Conservation (phyloP, 2,329 filamentous ascomycete species). For the Microsporum canis region DNA sequence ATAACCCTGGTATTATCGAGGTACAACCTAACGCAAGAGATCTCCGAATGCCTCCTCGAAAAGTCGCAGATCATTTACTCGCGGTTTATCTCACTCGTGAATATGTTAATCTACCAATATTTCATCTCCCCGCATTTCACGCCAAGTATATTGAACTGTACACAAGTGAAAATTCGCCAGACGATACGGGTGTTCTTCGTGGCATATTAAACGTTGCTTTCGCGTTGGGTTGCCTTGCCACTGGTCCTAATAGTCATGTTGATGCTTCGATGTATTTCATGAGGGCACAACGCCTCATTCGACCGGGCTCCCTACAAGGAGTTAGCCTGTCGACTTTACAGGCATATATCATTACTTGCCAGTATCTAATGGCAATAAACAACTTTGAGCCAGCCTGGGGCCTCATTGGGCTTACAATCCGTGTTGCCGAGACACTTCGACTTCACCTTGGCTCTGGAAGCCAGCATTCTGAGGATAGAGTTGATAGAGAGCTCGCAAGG, state of each 20-base stretch:
- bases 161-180: neutral
- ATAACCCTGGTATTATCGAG: constrained; percentile 4
- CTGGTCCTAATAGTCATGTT: constrained; percentile 5
- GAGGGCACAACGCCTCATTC: constrained; percentile 15
- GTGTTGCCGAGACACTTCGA: constrained; percentile 15
- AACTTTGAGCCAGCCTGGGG: constrained; percentile 17
- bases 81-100: constrained; percentile 17
- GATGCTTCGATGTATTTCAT: constrained; percentile 15
- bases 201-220: constrained; percentile 17
- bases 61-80: constrained; percentile 15
- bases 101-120: constrained; percentile 20
- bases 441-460: constrained; percentile 15
- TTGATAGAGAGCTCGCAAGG: constrained; percentile 16
- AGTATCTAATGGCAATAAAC: constrained; percentile 18
- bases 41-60: constrained; percentile 11
- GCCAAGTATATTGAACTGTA: constrained; percentile 12
- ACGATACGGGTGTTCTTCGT: constrained; percentile 13
- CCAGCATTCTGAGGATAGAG: constrained; percentile 12
- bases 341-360: constrained; percentile 16
- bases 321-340: constrained; percentile 14
- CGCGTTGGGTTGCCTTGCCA: constrained; percentile 14
- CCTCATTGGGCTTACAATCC: constrained; percentile 17
- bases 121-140: constrained; percentile 15
- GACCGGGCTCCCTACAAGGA: constrained; percentile 10
- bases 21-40: constrained; percentile 1